Percentiles rank a stretch among this genome's conserved stretches.
Conservation (phyloP, 176 grass and related monocot genomes). For the Aegilops speltoides region DNA sequence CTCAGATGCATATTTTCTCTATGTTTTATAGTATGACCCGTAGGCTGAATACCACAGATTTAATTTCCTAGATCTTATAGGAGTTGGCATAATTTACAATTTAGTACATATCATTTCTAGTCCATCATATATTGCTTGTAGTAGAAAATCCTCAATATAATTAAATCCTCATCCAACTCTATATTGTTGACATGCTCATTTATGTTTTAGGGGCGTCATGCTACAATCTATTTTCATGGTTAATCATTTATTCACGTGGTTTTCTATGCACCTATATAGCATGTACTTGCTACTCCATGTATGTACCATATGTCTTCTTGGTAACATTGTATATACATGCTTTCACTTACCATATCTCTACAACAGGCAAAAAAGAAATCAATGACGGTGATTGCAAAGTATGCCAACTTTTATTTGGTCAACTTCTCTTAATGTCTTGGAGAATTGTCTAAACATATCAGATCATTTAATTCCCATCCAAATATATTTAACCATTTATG, state of each 20-base stretch:
- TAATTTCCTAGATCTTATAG: background rate
- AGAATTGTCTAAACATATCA: too few relatives aligned
- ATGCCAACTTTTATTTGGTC: background rate
- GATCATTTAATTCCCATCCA: too few relatives aligned
- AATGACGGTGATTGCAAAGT: constrained; percentile 26
- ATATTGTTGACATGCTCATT: background rate
- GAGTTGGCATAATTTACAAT: background rate
- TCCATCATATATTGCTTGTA: background rate
- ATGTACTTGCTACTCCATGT: background rate
- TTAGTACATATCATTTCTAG: background rate
- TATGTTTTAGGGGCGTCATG: background rate
- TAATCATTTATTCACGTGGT: background rate
- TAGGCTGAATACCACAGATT: background rate
- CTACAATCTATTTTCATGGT: background rate
- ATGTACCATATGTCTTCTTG: background rate
- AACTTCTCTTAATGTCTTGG: background rate
- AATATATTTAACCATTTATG: too few relatives aligned
- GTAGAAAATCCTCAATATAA: background rate
- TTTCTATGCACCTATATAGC: background rate
- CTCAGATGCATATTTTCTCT: background rate
- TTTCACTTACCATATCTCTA: constrained; percentile 41
- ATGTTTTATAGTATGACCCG: background rate
- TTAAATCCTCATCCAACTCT: background rate
- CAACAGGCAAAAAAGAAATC: constrained; percentile 33
- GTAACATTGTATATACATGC: background rate